Evolutionary conservation across 768 basidiomycete species (phyloP).

Genomic region (Russula lepida): DNA sequence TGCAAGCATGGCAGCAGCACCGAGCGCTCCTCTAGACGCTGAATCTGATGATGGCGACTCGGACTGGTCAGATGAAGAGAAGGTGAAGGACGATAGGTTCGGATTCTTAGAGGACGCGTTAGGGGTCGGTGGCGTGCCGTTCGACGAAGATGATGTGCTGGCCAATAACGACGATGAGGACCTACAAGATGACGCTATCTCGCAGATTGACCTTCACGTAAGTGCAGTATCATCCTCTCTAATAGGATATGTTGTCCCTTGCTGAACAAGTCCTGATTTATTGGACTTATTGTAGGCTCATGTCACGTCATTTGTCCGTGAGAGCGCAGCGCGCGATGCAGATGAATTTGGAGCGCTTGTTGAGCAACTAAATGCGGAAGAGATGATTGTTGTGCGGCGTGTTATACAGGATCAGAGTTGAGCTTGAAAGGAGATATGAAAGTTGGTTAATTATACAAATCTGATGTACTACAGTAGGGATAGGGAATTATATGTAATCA

Average conservation of each 20-base stretch:
- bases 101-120: constrained; percentile 80
- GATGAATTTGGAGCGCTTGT: constrained; percentile 54
- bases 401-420: constrained; percentile 20
- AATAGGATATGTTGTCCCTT: not conserved
- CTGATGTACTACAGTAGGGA: too few relatives aligned
- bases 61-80: constrained; percentile 91
- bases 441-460: too few relatives aligned
- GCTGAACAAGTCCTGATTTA: not conserved
- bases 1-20: constrained; percentile 49
- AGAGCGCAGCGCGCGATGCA: constrained; percentile 55
- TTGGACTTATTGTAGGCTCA: constrained; percentile 42
- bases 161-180: constrained; percentile 80
- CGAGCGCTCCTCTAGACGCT: constrained; percentile 43
- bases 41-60: constrained; percentile 81
- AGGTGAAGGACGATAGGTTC: constrained; percentile 66
- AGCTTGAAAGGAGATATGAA: too few relatives aligned
- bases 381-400: constrained; percentile 55
- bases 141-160: constrained; percentile 62
- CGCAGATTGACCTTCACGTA: constrained; percentile 74
- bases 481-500: too few relatives aligned
- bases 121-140: constrained; percentile 59
- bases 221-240: too few relatives aligned
- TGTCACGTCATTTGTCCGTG: constrained; percentile 58
- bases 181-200: constrained; percentile 76
- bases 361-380: constrained; percentile 62